These are phyloP conservation scores for Anthostomella pinea DNA, from an alignment of 2,329 filamentous ascomycete genomes.

Conservation along the genomic window DNA sequence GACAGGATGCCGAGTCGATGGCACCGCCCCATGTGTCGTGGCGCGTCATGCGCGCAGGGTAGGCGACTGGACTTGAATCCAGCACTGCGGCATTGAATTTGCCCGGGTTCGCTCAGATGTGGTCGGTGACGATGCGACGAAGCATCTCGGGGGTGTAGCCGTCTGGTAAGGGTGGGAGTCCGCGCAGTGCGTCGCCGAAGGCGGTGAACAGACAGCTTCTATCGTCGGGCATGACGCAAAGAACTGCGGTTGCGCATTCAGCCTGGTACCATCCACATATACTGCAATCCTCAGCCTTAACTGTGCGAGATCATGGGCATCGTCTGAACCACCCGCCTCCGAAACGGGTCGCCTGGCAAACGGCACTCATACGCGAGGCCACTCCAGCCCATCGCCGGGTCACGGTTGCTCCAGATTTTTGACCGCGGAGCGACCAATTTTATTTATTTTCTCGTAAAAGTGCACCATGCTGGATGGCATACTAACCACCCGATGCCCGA, in stretches of 20 bases:
- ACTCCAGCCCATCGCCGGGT: too few species aligned
- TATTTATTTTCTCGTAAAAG: too few species aligned
- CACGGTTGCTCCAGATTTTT: too few species aligned
- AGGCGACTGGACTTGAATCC: conserved; percentile 68
- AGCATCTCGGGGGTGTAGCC: conserved; percentile 44
- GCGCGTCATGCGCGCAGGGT: conserved; percentile 78
- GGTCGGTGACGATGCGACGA: conserved; percentile 72
- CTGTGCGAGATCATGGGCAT: too few species aligned
- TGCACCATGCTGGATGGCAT: too few species aligned
- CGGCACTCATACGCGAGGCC: too few species aligned
- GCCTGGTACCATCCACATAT: conserved; percentile 4
- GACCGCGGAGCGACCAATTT: too few species aligned
- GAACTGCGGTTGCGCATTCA: conserved; percentile 44
- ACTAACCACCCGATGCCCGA: too few species aligned
- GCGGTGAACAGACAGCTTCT: conserved; percentile 94
- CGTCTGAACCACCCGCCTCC: too few species aligned
- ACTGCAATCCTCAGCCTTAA: not conserved
- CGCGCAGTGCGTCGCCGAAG: conserved; percentile 77
- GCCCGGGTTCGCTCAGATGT: conserved; percentile 70
- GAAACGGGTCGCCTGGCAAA: too few species aligned
- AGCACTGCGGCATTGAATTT: conserved; percentile 75
- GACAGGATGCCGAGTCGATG: conserved; percentile 87
- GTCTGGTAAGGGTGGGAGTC: conserved; percentile 39
- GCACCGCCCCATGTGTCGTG: conserved; percentile 86
- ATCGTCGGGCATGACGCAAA: conserved; percentile 95